These are phyloP conservation scores for Ogataea angusta DNA, from an alignment of 805 yeast species.

Conservation along the genomic window DNA sequence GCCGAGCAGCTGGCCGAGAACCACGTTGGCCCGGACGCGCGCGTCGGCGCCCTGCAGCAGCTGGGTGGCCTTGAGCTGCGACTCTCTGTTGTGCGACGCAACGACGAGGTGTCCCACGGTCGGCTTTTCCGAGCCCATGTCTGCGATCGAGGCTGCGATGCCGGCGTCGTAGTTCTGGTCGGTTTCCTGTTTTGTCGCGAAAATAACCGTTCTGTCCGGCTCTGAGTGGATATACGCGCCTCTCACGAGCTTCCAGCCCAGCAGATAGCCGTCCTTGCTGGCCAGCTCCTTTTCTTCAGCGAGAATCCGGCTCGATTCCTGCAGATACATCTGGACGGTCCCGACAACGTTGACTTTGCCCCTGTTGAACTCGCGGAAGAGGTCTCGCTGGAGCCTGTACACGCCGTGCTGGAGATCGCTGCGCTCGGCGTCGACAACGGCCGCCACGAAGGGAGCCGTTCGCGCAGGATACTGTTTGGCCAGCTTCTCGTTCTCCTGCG, in stretches of 20 bases:
- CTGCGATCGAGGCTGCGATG: slow-evolving; percentile 55
- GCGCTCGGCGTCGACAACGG: slow-evolving; percentile 90
- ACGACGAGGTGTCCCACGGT: slow-evolving; percentile 77
- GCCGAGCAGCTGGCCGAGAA: slow-evolving; percentile 87
- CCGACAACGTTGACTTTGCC: slow-evolving; percentile 73
- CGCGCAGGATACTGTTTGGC: slow-evolving; percentile 57
- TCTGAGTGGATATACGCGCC: slow-evolving; percentile 96
- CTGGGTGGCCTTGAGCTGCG: slow-evolving; percentile 70
- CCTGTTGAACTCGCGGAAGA: slow-evolving; percentile 71
- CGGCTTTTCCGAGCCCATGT: slow-evolving; percentile 42
- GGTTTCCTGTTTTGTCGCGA: slow-evolving; percentile 73
- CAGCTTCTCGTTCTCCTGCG: slow-evolving; percentile 48
- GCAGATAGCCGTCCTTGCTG: slow-evolving; percentile 52
- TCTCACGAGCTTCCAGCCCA: slow-evolving; percentile 87
- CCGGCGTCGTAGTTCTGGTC: slow-evolving; percentile 75
- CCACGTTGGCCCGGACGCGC: slow-evolving; percentile 56
- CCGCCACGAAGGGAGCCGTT: slow-evolving; percentile 66
- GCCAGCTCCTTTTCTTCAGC: slow-evolving; percentile 66
- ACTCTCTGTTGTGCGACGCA: slow-evolving; percentile 83
- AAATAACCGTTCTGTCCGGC: slow-evolving; percentile 69
- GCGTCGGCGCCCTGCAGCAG: slow-evolving; percentile 35
- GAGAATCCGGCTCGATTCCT: slow-evolving; percentile 63
- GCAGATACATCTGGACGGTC: slow-evolving; percentile 88
- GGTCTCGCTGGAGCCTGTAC: slow-evolving; percentile 79
- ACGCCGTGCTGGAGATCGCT: slow-evolving; percentile 87